Conservation (phyloP, 106 monocot genomes). For the Platanthera zijinensis region DNA sequence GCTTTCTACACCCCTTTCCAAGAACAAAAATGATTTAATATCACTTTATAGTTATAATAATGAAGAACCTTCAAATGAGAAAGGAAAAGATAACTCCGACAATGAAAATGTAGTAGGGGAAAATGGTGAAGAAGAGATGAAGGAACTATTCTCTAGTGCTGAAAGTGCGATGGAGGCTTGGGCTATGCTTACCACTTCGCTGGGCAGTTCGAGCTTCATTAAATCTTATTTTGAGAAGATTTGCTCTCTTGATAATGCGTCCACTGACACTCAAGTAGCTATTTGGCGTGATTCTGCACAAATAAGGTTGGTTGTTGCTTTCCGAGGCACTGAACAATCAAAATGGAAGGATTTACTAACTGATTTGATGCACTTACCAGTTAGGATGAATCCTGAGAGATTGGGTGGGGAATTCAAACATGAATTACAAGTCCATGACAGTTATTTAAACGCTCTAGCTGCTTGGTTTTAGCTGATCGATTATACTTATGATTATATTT, state of each 20-base stretch:
- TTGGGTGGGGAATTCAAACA: slow-evolving; percentile 76
- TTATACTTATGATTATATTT: too few relatives aligned
- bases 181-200: slow-evolving; percentile 90
- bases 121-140: slow-evolving; percentile 50
- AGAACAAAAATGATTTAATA: slow-evolving; percentile 24
- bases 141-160: slow-evolving; percentile 69
- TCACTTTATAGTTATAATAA: slow-evolving; percentile 8
- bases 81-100: slow-evolving; percentile 6
- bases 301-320: slow-evolving; percentile 77
- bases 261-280: slow-evolving; percentile 95
- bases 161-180: slow-evolving; percentile 99
- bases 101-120: slow-evolving; percentile 18
- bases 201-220: slow-evolving; percentile 81
- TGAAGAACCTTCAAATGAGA: slow-evolving; percentile 10
- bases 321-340: slow-evolving; percentile 96
- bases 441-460: slow-evolving; percentile 41
- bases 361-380: slow-evolving; percentile 80
- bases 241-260: slow-evolving; percentile 84
- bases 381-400: slow-evolving; percentile 87
- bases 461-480: too few relatives aligned
- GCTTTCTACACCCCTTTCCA: slow-evolving; percentile 42
- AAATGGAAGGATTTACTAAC: slow-evolving; percentile 90
- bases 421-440: slow-evolving; percentile 92
- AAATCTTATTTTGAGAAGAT: slow-evolving; percentile 97
- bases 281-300: slow-evolving; percentile 76